Evolutionary conservation across 441 rosid genomes (phyloP).

Genomic region (Lepidium campestre): DNA sequence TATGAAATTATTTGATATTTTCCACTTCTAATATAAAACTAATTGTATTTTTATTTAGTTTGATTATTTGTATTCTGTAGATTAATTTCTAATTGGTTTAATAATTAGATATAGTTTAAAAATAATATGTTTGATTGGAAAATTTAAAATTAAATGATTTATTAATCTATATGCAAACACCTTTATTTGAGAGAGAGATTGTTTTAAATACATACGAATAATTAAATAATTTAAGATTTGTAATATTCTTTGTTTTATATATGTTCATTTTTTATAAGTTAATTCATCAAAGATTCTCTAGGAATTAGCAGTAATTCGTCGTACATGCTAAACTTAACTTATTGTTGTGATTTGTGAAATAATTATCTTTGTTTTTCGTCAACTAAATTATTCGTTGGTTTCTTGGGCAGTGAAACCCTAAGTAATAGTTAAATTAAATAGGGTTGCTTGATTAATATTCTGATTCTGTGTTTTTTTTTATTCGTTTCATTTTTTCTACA

Average conservation of each 20-base stretch:
- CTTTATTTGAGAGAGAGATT: too few relatives aligned
- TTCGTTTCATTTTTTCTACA: neutral
- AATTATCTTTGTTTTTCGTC: neutral
- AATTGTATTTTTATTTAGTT: too few relatives aligned
- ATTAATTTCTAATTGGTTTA: too few relatives aligned
- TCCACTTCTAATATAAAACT: too few relatives aligned
- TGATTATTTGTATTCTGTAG: too few relatives aligned
- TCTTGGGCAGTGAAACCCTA: conserved; percentile 30
- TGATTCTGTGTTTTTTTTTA: neutral
- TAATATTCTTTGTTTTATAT: neutral
- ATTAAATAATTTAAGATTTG: neutral
- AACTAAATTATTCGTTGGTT: neutral
- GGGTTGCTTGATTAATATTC: neutral
- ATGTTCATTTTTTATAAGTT: neutral
- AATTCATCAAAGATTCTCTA: conserved; percentile 12
- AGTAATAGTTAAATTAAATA: neutral
- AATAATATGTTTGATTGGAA: too few relatives aligned
- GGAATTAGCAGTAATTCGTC: neutral
- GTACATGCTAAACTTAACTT: conserved; percentile 6
- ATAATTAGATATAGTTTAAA: too few relatives aligned
- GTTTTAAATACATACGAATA: neutral
- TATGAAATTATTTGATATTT: too few relatives aligned
- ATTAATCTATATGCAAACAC: too few relatives aligned
- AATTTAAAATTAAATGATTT: too few relatives aligned
- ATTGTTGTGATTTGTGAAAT: too few relatives aligned